Evolutionary conservation across 495 filamentous ascomycete species (phyloP).

Genomic region (Aspergillus bridgeri): DNA sequence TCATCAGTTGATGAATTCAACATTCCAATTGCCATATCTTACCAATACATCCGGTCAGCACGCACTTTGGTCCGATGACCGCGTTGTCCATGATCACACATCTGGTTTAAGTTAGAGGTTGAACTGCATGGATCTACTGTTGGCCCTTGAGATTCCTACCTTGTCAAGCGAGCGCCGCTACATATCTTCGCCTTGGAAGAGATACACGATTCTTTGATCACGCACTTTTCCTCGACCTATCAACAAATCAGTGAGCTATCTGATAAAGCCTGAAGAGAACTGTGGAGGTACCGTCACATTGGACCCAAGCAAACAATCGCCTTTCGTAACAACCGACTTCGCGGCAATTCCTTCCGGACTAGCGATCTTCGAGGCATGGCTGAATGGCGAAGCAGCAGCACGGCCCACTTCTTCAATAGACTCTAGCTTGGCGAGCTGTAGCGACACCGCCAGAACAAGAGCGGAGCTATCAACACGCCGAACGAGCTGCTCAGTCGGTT

Average conservation of each 20-base stretch:
- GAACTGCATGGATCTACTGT: neutral
- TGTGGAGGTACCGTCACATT: slow-evolving; percentile 73
- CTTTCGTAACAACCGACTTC: slow-evolving; percentile 68
- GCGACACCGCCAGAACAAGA: slow-evolving; percentile 72
- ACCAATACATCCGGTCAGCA: slow-evolving; percentile 71
- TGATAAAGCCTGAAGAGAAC: too few species aligned
- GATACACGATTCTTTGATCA: slow-evolving; percentile 86
- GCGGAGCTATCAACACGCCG: slow-evolving; percentile 84
- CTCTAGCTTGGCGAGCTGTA: slow-evolving; percentile 75
- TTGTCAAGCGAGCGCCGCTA: slow-evolving; percentile 69
- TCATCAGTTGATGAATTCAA: neutral
- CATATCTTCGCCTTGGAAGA: slow-evolving; percentile 82
- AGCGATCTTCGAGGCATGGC: slow-evolving; percentile 74
- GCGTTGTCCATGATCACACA: slow-evolving; percentile 87
- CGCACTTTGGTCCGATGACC: slow-evolving; percentile 70
- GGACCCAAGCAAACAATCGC: slow-evolving; percentile 74
- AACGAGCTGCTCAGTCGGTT: slow-evolving; percentile 56
- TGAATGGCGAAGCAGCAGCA: slow-evolving; percentile 60
- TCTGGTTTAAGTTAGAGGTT: neutral
- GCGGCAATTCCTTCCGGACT: slow-evolving; percentile 72
- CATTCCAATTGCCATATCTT: neutral
- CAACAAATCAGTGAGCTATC: neutral
- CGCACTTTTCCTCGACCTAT: slow-evolving; percentile 66
- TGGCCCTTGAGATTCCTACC: slow-evolving; percentile 35
- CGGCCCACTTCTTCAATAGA: slow-evolving; percentile 63